Evolutionary conservation across 1,284 basidiomycete genomes (phyloP).

Genomic region (Boletellus deceptivus): DNA sequence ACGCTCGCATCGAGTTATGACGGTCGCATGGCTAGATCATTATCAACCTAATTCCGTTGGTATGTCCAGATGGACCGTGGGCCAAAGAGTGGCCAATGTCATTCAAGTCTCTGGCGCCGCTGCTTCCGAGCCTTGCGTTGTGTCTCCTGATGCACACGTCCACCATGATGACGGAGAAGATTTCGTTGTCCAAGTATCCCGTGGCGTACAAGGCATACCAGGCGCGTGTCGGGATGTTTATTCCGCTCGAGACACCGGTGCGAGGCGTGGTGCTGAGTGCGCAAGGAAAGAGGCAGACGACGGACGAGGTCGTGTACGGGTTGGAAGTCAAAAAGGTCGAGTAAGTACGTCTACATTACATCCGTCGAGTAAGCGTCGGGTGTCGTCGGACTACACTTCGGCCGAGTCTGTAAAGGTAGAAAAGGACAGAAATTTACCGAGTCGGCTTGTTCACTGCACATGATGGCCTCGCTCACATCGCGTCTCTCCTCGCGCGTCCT

Average conservation of each 20-base stretch:
- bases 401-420: conserved; percentile 6
- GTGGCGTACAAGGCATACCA: conserved; percentile 70
- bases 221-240: conserved; percentile 81
- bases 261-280: conserved; percentile 38
- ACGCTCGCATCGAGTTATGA: conserved; percentile 1
- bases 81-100: conserved; percentile 28
- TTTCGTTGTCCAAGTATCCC: conserved; percentile 77
- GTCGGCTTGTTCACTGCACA: not conserved
- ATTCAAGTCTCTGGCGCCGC: conserved; percentile 36
- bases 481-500: conserved; percentile 28
- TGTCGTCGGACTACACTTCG: conserved; percentile 3
- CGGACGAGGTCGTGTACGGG: conserved; percentile 46
- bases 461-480: conserved; percentile 20
- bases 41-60: conserved; percentile 64
- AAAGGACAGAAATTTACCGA: conserved; percentile 7
- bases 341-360: no score
- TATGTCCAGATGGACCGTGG: conserved; percentile 44
- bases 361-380: conserved; percentile 18
- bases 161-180: conserved; percentile 78
- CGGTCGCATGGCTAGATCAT: conserved; percentile 46
- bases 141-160: conserved; percentile 71
- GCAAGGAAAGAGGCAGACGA: conserved; percentile 34
- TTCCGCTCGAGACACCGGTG: conserved; percentile 52
- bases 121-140: conserved; percentile 57
- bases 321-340: conserved; percentile 19